Percentiles rank a stretch among this genome's conserved stretches.
These are phyloP conservation scores for Jaminaea rosea DNA, from an alignment of 1,284 basidiomycete genomes.

Conservation along the genomic window DNA sequence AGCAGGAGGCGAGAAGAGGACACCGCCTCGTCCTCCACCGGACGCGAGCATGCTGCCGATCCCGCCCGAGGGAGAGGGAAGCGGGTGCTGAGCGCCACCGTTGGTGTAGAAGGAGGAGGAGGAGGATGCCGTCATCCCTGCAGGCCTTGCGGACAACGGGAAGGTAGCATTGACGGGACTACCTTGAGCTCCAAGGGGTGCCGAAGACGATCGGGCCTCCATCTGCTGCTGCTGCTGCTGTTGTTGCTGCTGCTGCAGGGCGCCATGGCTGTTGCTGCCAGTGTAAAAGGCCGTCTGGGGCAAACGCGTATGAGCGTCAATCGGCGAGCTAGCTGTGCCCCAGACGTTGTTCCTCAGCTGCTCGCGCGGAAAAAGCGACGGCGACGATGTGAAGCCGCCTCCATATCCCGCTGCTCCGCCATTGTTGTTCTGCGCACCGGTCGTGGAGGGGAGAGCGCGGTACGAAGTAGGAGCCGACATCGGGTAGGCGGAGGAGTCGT, in stretches of 20 bases:
- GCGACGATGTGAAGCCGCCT: neutral
- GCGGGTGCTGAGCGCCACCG: slow-evolving; percentile 14
- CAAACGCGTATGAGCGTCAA: neutral
- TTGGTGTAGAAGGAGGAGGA: slow-evolving; percentile 2
- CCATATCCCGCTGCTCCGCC: neutral
- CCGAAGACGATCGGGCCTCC: neutral
- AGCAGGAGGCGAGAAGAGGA: slow-evolving; percentile 19
- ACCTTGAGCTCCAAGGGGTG: neutral
- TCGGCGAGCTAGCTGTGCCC: neutral
- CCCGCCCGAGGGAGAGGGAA: slow-evolving; percentile 3
- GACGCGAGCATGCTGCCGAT: neutral
- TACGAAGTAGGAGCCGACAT: neutral
- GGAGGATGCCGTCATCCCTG: too few species aligned
- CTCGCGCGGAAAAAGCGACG: slow-evolving; percentile 1
- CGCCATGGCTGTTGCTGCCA: neutral
- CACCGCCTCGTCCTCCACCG: slow-evolving; percentile 8
- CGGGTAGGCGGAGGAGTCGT: neutral
- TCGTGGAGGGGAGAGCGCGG: too few species aligned
- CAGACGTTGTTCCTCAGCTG: neutral
- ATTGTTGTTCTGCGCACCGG: neutral
- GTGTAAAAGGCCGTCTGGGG: neutral
- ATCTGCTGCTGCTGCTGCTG: neutral
- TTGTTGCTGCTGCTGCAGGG: slow-evolving; percentile 1
- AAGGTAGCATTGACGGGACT: neutral
- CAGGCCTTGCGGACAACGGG: neutral